These are phyloP conservation scores for Colletotrichum cuscutae DNA, from an alignment of 2,329 filamentous ascomycete genomes.

Conservation along the genomic window DNA sequence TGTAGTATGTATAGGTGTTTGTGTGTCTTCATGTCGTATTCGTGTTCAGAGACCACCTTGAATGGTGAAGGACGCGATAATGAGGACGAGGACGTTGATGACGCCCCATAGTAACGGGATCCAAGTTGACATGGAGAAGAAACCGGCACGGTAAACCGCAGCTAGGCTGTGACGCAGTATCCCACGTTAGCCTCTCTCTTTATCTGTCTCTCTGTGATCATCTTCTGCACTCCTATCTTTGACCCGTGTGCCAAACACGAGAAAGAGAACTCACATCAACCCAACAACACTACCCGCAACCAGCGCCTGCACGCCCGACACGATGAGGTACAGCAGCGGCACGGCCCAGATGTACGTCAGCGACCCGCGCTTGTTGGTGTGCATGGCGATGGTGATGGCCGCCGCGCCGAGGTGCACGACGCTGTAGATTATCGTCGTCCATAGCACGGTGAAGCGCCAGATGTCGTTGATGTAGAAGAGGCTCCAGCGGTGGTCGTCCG, in stretches of 20 bases:
- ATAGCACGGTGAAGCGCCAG: constrained; percentile 87
- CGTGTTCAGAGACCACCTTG: constrained; percentile 79
- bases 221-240: too few species aligned
- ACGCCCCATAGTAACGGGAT: constrained; percentile 90
- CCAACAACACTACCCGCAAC: constrained; percentile 86
- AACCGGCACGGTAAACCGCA: constrained; percentile 82
- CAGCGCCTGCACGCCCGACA: constrained; percentile 81
- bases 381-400: constrained; percentile 77
- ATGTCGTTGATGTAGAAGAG: constrained; percentile 83
- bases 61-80: constrained; percentile 92
- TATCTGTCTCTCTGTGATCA: background rate
- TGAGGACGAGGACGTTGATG: constrained; percentile 83
- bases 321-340: constrained; percentile 74
- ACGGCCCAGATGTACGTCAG: constrained; percentile 77
- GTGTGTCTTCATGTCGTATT: background rate
- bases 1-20: background rate
- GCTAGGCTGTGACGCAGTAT: constrained; percentile 68
- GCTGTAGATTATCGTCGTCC: constrained; percentile 84
- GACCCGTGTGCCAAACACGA: background rate
- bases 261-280: constrained; percentile 71
- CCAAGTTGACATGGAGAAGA: constrained; percentile 94
- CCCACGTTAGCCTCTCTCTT: constrained; percentile 9
- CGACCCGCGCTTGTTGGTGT: constrained; percentile 66
- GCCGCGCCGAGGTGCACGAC: constrained; percentile 80
- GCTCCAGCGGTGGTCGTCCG: constrained; percentile 57